Evolutionary conservation across 139 green algal species (phyloP), one percentile per base, ranked within the genome.

Genomic region (Picochlorum sp.): DNA sequence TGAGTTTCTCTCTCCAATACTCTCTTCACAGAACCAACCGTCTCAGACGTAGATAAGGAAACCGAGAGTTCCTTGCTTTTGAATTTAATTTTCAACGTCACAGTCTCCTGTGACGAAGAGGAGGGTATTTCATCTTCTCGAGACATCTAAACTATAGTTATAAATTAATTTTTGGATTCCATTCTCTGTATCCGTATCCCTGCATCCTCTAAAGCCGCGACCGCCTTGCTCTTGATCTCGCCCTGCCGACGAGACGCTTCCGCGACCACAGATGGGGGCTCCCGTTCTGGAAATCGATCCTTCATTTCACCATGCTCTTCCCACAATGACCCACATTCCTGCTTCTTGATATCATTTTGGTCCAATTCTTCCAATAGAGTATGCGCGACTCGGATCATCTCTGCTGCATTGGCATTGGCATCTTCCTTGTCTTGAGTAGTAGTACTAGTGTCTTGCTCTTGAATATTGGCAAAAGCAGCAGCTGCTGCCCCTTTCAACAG

Each of bases 21-120:
- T 23, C 76, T 62, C 56, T 89, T 92, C 6, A 91, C 44, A 7
- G 10, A 55, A 15, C 61, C 63, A 3, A 90, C 81, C 1, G 75
- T 86, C 11, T 88, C 80, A 0, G 37, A 28, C 1, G 66, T 47
- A 4, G 60, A 47, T 6, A 73, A 21, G 11, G 62, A 41, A 9
- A 41, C 34, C 26, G 15, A 82, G 7, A 65, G 20, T 65, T 49
- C 57, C 56, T 54, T 54, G 8, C 47, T 0, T 54, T 41, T 41
- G 34, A 41, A 41, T 41, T 41, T 41, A 41, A 41, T 41, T 11
- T 41, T 41, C 34, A 41, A 41, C 34, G 34, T 41, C 34, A 41
- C 34, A 41, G 9, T 6, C 34, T 41, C 34, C 34, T 41, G 34
- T 41, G 34, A 41, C 34, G 34, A 41, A 41, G 34, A 41, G 2